Evolutionary conservation across 2,329 filamentous ascomycete genomes (phyloP).

Genomic region (Paraphaeosphaeria sporulosa): DNA sequence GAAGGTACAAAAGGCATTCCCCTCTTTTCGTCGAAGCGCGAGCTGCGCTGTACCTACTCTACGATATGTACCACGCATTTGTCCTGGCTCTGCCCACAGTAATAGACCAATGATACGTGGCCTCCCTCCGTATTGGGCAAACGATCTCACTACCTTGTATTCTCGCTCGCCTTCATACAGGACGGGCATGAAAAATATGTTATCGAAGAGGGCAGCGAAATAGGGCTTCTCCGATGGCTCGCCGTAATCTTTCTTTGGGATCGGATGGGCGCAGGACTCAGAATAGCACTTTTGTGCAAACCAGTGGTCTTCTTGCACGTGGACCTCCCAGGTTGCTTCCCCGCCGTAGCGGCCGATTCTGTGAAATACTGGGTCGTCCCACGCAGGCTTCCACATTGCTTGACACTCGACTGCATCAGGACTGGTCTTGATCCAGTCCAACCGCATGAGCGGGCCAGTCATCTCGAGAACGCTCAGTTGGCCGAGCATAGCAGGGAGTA

Average conservation of each 20-base stretch:
- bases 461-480: neutral
- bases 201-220: conserved; percentile 1
- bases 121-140: neutral
- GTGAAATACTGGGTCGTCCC: neutral
- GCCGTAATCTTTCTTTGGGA: neutral
- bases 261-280: neutral
- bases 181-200: conserved; percentile 1
- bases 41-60: neutral
- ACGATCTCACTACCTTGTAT: neutral
- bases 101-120: neutral
- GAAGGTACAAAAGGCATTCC: neutral
- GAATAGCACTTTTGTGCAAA: neutral
- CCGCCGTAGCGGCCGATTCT: neutral
- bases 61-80: neutral
- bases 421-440: neutral
- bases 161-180: neutral
- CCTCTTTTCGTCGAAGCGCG: no score
- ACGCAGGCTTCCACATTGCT: neutral
- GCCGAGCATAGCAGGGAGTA: neutral
- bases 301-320: conserved; percentile 1
- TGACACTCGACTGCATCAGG: neutral
- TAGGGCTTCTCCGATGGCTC: neutral
- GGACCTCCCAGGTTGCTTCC: neutral
- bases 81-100: neutral
- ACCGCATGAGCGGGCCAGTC: conserved; percentile 1